Conservation (phyloP, 129 eudicot genomes). For the Dittrichia graveolens region DNA sequence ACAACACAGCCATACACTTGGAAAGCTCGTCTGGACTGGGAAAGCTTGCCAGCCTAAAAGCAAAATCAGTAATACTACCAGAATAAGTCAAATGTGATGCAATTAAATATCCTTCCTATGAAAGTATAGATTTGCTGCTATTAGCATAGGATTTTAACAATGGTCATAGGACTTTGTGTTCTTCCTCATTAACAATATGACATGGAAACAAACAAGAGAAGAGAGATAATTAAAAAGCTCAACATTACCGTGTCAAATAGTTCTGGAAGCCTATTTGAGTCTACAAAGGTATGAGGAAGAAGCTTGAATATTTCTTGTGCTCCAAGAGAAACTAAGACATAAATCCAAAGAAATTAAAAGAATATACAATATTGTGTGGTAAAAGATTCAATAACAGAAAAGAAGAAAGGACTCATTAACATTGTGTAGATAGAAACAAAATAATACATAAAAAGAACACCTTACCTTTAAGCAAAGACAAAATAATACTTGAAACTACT, state of each 20-base stretch:
- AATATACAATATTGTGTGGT: conserved; percentile 16
- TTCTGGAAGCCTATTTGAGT: conserved; percentile 72
- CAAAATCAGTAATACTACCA: conserved; percentile 25
- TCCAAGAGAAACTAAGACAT: conserved; percentile 73
- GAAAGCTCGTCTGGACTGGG: conserved; percentile 57
- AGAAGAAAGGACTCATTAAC: background rate
- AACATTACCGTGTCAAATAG: conserved; percentile 61
- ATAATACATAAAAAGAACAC: background rate
- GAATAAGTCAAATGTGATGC: conserved; percentile 22
- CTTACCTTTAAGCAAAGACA: conserved; percentile 3
- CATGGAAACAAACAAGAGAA: conserved; percentile 7
- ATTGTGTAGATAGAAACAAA: background rate
- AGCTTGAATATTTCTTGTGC: conserved; percentile 96
- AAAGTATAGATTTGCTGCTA: background rate
- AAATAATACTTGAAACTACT: conserved; percentile 7
- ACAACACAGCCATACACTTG: conserved; percentile 96
- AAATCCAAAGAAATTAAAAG: conserved; percentile 10
- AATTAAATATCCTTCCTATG: conserved; percentile 1
- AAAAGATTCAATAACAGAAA: background rate
- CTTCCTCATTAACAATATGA: background rate
- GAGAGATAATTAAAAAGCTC: conserved; percentile 14
- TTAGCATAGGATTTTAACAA: conserved; percentile 12
- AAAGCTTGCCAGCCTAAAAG: conserved; percentile 46
- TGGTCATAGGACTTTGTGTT: background rate
- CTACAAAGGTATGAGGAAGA: conserved; percentile 93